Percentiles rank a stretch among this genome's conserved stretches.
Evolutionary conservation across 345 rosid species (phyloP).

Genomic region (Euphorbia tirucalli): DNA sequence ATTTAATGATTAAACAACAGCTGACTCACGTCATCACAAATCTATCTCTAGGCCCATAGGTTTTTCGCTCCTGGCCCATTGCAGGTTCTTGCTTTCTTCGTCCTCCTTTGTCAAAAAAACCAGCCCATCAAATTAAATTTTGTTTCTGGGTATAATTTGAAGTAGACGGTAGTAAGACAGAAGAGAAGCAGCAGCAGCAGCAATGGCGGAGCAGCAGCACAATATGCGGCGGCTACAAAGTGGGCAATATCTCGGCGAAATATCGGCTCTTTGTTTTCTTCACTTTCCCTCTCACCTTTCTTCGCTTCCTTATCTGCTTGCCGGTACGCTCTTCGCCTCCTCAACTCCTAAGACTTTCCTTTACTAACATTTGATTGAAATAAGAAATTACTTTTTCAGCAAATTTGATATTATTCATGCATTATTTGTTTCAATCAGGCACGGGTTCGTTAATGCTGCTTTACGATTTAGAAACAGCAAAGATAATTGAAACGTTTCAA

Average conservation of each 20-base stretch:
- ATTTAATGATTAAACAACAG: background rate
- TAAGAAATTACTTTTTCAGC: background rate
- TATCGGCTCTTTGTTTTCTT: constrained; percentile 75
- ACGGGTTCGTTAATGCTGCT: constrained; percentile 75
- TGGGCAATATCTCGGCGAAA: constrained; percentile 79
- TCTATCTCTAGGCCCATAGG: background rate
- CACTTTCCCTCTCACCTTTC: constrained; percentile 50
- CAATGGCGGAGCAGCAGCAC: constrained; percentile 38
- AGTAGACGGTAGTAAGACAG: background rate
- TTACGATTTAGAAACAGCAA: constrained; percentile 53
- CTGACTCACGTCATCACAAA: background rate
- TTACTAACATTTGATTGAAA: background rate
- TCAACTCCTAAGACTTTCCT: background rate
- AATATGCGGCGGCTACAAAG: constrained; percentile 39
- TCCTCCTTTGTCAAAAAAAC: background rate
- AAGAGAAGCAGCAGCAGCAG: background rate
- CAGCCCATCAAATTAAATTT: background rate
- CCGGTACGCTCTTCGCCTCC: constrained; percentile 40
- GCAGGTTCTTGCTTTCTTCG: background rate
- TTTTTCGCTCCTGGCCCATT: background rate
- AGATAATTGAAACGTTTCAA: constrained; percentile 52
- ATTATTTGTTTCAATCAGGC: constrained; percentile 37
- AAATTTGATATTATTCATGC: background rate
- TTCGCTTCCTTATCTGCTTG: constrained; percentile 57
- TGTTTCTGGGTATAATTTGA: background rate